These are phyloP conservation scores for Amaranthus cruentus DNA, from an alignment of 148 eudicot species.

Conservation along the genomic window DNA sequence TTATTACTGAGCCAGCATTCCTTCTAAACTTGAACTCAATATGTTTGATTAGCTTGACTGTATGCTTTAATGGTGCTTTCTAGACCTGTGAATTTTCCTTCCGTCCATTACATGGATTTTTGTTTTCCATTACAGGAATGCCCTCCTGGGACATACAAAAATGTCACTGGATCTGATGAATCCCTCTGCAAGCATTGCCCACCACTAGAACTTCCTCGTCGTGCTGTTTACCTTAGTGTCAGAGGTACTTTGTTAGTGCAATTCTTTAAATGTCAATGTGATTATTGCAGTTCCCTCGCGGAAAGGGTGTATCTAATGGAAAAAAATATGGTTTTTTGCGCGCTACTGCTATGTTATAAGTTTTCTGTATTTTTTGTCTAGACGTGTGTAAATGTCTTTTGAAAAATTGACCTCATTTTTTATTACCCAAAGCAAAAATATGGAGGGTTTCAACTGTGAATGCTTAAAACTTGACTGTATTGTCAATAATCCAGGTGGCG, in stretches of 20 bases:
- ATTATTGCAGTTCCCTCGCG: background rate
- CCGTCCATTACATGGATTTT: slow-evolving; percentile 8
- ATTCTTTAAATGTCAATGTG: background rate
- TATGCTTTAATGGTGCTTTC: no score
- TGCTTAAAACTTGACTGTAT: slow-evolving; percentile 2
- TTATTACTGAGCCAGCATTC: background rate
- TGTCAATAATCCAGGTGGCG: slow-evolving; percentile 52
- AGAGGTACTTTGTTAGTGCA: slow-evolving; percentile 49
- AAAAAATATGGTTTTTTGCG: background rate
- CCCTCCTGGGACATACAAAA: slow-evolving; percentile 85
- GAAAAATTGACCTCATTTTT: no score
- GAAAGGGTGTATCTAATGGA: background rate
- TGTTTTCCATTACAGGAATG: slow-evolving; percentile 59
- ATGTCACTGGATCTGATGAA: slow-evolving; percentile 71
- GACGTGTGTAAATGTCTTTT: background rate
- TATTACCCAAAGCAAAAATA: no score
- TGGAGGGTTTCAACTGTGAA: background rate
- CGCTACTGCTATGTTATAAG: background rate
- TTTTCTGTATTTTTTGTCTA: background rate
- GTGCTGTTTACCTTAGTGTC: slow-evolving; percentile 55
- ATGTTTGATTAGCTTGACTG: background rate
- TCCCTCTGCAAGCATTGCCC: slow-evolving; percentile 72
- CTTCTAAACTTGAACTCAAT: background rate
- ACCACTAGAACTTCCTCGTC: slow-evolving; percentile 64
- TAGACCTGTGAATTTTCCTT: background rate